phyloP scores from a whole-genome alignment of 2,329 filamentous ascomycete species.

The Cadophora malorum region DNA sequence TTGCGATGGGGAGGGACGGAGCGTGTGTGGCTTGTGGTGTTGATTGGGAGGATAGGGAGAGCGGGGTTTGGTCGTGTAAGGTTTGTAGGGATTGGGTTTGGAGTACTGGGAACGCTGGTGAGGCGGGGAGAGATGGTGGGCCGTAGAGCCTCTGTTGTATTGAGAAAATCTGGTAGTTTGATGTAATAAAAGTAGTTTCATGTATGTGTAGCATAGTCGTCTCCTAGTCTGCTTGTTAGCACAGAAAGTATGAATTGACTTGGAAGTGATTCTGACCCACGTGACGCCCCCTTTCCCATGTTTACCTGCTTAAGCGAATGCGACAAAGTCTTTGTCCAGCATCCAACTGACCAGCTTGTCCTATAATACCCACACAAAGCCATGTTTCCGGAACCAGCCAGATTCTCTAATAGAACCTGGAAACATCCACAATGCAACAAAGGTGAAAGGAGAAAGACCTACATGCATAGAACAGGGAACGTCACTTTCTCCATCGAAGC shows the following conservation, averaged over 20 bases:
- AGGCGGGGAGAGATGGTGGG: not conserved
- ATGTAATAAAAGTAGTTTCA: too few species aligned
- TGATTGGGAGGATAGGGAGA: not conserved
- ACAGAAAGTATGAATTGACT: too few species aligned
- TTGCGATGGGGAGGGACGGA: not conserved
- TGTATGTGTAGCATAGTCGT: too few species aligned
- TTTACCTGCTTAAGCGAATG: too few species aligned
- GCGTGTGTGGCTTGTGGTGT: not conserved
- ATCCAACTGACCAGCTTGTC: too few species aligned
- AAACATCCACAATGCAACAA: conserved; percentile 4
- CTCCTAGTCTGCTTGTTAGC: too few species aligned
- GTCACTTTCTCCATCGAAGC: not conserved
- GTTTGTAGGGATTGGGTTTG: conserved; percentile 15
- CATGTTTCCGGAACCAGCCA: not conserved
- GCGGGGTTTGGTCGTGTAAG: conserved; percentile 8
- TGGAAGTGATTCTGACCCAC: too few species aligned
- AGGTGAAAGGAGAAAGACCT: conserved; percentile 9
- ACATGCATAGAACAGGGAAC: not conserved
- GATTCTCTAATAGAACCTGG: not conserved
- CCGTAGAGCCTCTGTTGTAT: too few species aligned
- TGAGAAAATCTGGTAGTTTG: too few species aligned
- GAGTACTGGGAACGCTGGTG: too few species aligned
- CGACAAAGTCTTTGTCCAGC: conserved; percentile 5
- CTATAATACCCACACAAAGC: not conserved
- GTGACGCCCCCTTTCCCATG: too few species aligned